Evolutionary conservation across 345 rosid genomes (phyloP), one percentile per base, ranked within the genome.

Genomic region (Salix purpurea): DNA sequence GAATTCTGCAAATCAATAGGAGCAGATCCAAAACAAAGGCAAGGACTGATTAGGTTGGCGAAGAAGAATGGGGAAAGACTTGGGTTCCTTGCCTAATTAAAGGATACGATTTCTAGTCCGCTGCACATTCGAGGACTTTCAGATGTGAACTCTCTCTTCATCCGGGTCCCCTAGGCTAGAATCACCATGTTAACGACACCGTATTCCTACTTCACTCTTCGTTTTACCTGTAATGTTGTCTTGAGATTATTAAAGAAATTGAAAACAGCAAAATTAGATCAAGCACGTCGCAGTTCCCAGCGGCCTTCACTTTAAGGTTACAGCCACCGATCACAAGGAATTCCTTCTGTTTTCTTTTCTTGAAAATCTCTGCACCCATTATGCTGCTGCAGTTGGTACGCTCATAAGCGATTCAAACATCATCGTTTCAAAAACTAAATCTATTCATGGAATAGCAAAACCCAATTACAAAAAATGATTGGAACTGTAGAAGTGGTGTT

Each of bases 1-100:
- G 98, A 93, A 77, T 96, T 96, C 84, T 96, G 98, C 89, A 96
- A 89, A 86, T 86, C 99, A 13, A 93, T 96, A 44, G 99, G 99
- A 79, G 98, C 99, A 7, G 99, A 96, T 87, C 84, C 91, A 0
- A 96, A 96, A 78, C 99, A 93, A 80, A 90, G 98, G 88, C 99
- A 96, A 84, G 98, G 99, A 23, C 83, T 96, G 72, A 96, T 96
- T 52, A 89, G 99, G 65, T 76, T 96, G 79, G 99, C 97, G n/a
- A 96, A 93, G 89, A 96, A 93, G 88, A 96, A 96, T 74, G 99
- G 99, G 44, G 98, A 96, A 60, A 90, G 83, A 76, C 97, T 96
- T 71, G 99, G 99, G 3, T 96, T 96, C 82, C 96, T 93, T 50
- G 99, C 98, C 16, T 96, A 84, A 84, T 39, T 7, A 36, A 65